Conservation (phyloP, 352 stramenopile species). For the Plasmopara viticola region DNA sequence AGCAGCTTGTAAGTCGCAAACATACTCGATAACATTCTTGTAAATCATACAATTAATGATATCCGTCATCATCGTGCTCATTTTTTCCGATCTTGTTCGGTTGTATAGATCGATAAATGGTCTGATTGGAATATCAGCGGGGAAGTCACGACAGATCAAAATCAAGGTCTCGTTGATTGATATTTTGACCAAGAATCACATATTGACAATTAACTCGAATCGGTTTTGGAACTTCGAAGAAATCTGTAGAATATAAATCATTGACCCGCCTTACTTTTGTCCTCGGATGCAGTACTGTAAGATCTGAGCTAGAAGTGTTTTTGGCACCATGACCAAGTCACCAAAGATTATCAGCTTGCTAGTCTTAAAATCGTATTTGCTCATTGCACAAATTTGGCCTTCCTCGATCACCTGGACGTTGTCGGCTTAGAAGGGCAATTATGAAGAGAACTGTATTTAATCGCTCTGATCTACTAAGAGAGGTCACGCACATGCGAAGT, state of each 20-base stretch:
- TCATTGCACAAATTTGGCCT: too few species aligned
- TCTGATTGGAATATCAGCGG: constrained; percentile 9
- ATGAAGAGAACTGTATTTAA: too few species aligned
- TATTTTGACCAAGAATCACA: background rate
- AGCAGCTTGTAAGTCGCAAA: constrained; percentile 12
- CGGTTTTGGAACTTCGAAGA: too few species aligned
- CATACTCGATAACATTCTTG: constrained; percentile 13
- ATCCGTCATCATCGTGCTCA: constrained; percentile 18
- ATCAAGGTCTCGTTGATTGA: background rate
- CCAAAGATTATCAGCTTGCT: too few species aligned
- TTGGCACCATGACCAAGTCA: too few species aligned
- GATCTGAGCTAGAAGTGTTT: too few species aligned
- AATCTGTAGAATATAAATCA: background rate
- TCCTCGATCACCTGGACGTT: too few species aligned
- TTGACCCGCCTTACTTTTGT: background rate
- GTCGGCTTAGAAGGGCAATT: too few species aligned
- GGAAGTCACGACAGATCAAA: constrained; percentile 9
- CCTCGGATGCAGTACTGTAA: too few species aligned
- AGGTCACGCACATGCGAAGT: too few species aligned
- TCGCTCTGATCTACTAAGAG: too few species aligned
- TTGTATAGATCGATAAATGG: constrained; percentile 18
- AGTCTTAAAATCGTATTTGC: too few species aligned
- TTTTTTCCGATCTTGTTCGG: constrained; percentile 4
- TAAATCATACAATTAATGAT: constrained; percentile 17
- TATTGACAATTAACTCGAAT: background rate